Percentiles rank a stretch among this genome's conserved stretches.
Evolutionary conservation across 768 basidiomycete genomes (phyloP).

Genomic region (Candolleomyces eurysporus): DNA sequence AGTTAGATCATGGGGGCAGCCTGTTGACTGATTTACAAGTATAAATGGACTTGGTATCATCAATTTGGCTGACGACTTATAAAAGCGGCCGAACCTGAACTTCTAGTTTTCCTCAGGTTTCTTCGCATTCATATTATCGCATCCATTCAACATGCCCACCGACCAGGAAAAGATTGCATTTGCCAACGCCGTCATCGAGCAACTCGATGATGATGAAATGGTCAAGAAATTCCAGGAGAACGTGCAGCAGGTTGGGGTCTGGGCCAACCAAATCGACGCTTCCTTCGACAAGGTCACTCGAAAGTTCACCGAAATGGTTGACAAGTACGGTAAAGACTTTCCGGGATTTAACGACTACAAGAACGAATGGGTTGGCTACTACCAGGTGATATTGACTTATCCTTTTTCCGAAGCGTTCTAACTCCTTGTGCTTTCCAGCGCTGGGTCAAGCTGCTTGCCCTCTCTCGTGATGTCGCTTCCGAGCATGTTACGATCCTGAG

Average conservation of each 20-base stretch:
- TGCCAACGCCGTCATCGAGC: neutral
- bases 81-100: too few relatives aligned
- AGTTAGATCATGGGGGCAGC: too few relatives aligned
- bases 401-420: neutral
- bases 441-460: neutral
- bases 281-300: neutral
- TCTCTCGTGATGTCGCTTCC: neutral
- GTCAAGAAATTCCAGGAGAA: neutral
- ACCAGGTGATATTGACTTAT: neutral
- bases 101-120: too few relatives aligned
- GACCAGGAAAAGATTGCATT: neutral
- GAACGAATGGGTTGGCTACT: neutral
- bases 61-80: too few relatives aligned
- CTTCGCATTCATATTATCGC: too few relatives aligned
- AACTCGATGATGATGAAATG: neutral
- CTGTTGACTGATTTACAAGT: too few relatives aligned
- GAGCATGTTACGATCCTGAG: neutral
- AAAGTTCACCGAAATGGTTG: neutral
- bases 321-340: neutral
- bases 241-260: neutral
- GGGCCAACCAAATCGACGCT: slow-evolving; percentile 1
- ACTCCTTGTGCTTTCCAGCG: neutral
- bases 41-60: too few relatives aligned
- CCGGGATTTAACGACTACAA: neutral
- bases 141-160: too few relatives aligned